Base-by-base conservation (phyloP, 805 yeast species). In the Wilhelminamyces savonicus region DNA sequence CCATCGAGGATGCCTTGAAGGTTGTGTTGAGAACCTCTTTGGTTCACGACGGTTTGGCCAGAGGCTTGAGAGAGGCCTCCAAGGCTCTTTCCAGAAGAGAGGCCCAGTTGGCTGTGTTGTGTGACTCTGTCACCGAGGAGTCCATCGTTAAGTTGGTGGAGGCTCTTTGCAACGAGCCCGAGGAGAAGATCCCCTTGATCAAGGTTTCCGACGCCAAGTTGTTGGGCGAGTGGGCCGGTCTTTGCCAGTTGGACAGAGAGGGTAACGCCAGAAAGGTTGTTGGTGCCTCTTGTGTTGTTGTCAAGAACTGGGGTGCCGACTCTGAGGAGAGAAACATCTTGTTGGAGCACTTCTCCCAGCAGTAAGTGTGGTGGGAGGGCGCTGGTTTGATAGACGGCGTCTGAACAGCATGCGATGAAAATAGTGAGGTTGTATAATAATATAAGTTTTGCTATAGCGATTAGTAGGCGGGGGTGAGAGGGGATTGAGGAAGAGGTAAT, bases 161-260 rank as follows among this genome's bases (percentile, higher is more conserved):
- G 82, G 97, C 97, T 75, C 82, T 92, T 64, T 90, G 97, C 78
- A 85, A 88, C 78, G 95, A 86, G 74, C 86, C 94, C 62, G 95
- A 85, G 66, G 77, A 80, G 71, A 84, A 85, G 76, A 86, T 90
- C 54, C 97, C 98, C 59, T 78, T 92, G 71, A 83, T 92, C 82
- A 92, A 92, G 83, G 97, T 92, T 56, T 84, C 97, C 57, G 98
- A 92, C 66, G 96, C 97, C 65, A 92, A 92, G 82, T 84, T 86
- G 77, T 81, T 92, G 66, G 99, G 99, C 80, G 97, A 92, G 79
- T 92, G 98, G 98, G 97, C 97, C 62, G 98, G 98, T 83, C 78
- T 92, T 56, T 92, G 96, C 78, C 86, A 87, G 75, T 81, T 90
- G 61, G 97, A 92, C 94, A 86, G 96, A 76, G 97, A 92, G 61